Conservation (phyloP, 371 early-diverging fungal genomes). For the Rhizopus stolonifer region DNA sequence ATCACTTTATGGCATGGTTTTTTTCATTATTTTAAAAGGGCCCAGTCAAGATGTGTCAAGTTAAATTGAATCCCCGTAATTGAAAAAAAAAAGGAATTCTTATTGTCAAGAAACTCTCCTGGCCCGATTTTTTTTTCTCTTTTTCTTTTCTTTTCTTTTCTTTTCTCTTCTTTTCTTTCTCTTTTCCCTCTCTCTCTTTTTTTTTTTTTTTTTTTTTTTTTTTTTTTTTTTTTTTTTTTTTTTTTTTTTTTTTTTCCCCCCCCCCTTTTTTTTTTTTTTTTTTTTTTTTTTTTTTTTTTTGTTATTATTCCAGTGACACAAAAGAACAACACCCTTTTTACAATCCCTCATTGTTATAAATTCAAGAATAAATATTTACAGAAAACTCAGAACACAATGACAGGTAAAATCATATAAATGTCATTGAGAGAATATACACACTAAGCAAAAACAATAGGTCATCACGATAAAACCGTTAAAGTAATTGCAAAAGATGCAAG, state of each 20-base stretch:
- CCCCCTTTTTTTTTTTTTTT: too few relatives aligned
- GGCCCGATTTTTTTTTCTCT: too few relatives aligned
- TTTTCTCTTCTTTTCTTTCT: too few relatives aligned
- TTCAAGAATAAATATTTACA: not conserved
- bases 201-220: too few relatives aligned
- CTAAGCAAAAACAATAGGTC: not conserved
- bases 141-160: too few relatives aligned
- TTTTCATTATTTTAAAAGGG: not conserved
- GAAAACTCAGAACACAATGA: not conserved
- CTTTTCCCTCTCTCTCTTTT: too few relatives aligned
- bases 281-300: too few relatives aligned
- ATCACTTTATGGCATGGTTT: too few relatives aligned
- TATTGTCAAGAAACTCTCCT: too few relatives aligned
- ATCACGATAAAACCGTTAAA: constrained; percentile 18
- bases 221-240: too few relatives aligned
- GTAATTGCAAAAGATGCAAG: constrained; percentile 80
- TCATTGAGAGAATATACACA: not conserved
- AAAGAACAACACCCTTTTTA: not conserved
- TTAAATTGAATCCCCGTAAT: not conserved
- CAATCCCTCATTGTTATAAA: not conserved
- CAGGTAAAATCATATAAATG: not conserved
- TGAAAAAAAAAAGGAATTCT: too few relatives aligned
- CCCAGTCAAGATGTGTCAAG: not conserved
- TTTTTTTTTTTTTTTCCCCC: too few relatives aligned
- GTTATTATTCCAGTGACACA: not conserved